phyloP scores from a whole-genome alignment of 2,329 filamentous ascomycete species.

The Annulohypoxylon truncatum region DNA sequence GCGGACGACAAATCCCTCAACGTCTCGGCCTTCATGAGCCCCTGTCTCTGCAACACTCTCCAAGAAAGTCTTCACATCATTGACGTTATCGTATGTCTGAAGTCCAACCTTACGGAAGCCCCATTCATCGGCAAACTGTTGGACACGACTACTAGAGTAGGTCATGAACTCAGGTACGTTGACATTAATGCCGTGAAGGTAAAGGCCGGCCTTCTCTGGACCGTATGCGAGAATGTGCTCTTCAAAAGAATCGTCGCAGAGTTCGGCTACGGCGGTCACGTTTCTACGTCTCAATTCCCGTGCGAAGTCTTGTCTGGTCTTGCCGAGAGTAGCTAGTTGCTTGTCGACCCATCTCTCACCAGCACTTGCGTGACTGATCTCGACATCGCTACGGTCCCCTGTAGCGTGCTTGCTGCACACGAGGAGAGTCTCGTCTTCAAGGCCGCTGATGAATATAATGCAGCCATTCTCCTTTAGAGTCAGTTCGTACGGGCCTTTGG shows the following conservation, averaged over 20 bases:
- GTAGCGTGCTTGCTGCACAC: slow-evolving; percentile 99
- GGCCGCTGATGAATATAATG: slow-evolving; percentile 95
- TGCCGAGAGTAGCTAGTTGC: slow-evolving; percentile 82
- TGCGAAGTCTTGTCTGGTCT: slow-evolving; percentile 82
- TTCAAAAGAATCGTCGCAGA: slow-evolving; percentile 96
- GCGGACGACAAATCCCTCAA: slow-evolving; percentile 95
- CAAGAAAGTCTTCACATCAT: slow-evolving; percentile 81
- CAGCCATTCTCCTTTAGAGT: slow-evolving; percentile 99
- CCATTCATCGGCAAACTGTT: slow-evolving; percentile 90
- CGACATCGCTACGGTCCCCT: slow-evolving; percentile 76
- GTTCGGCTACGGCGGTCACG: slow-evolving; percentile 92
- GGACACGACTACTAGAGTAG: slow-evolving; percentile 83
- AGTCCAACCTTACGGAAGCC: slow-evolving; percentile 92
- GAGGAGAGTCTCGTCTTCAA: slow-evolving; percentile 88
- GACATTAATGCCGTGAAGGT: slow-evolving; percentile 95
- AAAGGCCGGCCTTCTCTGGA: slow-evolving; percentile 85
- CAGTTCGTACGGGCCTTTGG: slow-evolving; percentile 89
- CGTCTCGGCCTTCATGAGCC: slow-evolving; percentile 88
- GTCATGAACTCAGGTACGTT: slow-evolving; percentile 94
- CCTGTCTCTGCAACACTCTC: slow-evolving; percentile 89
- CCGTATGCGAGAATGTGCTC: slow-evolving; percentile 95
- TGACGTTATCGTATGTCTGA: slow-evolving; percentile 78
- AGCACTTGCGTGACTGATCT: slow-evolving; percentile 83
- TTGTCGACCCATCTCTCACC: slow-evolving; percentile 85
- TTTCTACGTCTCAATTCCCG: slow-evolving; percentile 81